These are phyloP conservation scores for Fusarium sp. DNA, from an alignment of 2,329 filamentous ascomycete species.

Conservation along the genomic window DNA sequence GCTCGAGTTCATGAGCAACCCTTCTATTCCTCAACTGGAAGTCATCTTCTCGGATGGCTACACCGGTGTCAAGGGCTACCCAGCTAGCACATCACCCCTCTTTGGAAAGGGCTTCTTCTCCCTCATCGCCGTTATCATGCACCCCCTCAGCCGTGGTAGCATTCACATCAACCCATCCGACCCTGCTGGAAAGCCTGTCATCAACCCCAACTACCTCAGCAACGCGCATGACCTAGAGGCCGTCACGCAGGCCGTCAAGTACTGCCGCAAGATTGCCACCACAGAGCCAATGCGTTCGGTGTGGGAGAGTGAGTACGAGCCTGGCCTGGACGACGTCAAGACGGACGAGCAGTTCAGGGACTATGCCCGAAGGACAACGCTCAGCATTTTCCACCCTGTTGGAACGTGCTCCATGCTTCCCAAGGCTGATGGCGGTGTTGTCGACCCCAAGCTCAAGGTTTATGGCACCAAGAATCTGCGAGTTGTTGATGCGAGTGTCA, in stretches of 20 bases:
- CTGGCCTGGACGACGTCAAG: constrained; percentile 31
- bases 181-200: constrained; percentile 34
- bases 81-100: constrained; percentile 39
- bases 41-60: constrained; percentile 48
- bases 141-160: constrained; percentile 61
- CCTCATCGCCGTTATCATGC: constrained; percentile 68
- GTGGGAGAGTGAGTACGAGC: constrained; percentile 51
- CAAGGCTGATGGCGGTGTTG: constrained; percentile 58
- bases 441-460: constrained; percentile 57
- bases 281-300: constrained; percentile 48
- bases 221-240: constrained; percentile 49
- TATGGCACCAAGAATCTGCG: constrained; percentile 62
- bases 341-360: constrained; percentile 31
- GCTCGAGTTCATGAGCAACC: constrained; percentile 51
- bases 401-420: constrained; percentile 63
- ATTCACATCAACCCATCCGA: constrained; percentile 37
- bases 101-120: constrained; percentile 53
- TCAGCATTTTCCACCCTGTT: constrained; percentile 51
- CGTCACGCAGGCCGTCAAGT: constrained; percentile 48
- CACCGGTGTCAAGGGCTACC: constrained; percentile 46
- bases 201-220: constrained; percentile 42
- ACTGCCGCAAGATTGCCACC: constrained; percentile 46
- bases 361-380: constrained; percentile 32
- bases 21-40: constrained; percentile 43
- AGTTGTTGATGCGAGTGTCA: constrained; percentile 43